Conservation (phyloP, 176 grass and related monocot genomes). For the Carex myosuroides region DNA sequence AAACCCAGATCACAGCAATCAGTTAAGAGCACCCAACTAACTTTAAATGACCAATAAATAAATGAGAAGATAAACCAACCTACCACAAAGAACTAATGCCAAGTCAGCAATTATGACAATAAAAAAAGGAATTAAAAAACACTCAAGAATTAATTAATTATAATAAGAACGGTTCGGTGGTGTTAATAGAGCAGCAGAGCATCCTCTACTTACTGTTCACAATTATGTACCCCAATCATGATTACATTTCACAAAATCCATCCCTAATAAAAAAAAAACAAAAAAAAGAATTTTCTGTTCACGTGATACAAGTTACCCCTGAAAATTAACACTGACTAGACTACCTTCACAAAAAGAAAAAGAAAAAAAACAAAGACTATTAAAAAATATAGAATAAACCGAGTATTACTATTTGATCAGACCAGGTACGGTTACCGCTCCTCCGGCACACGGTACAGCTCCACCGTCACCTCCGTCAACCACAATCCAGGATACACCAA, state of each 20-base stretch:
- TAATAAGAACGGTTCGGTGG: neutral
- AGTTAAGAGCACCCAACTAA: neutral
- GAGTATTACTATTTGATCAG: neutral
- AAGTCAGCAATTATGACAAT: neutral
- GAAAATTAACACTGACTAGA: neutral
- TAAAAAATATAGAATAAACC: neutral
- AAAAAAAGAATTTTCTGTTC: slow-evolving; percentile 4
- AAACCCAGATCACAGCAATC: neutral
- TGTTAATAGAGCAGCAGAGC: neutral
- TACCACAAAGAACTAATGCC: neutral
- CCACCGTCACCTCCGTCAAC: slow-evolving; percentile 74
- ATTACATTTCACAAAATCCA: slow-evolving; percentile 5
- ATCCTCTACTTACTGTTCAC: neutral
- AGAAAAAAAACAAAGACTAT: neutral
- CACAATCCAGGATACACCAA: slow-evolving; percentile 54
- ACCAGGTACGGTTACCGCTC: slow-evolving; percentile 25
- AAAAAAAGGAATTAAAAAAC: neutral
- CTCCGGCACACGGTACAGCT: slow-evolving; percentile 68
- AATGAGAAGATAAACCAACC: neutral
- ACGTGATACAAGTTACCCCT: slow-evolving; percentile 1
- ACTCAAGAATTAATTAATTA: neutral
- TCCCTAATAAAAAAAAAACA: neutral
- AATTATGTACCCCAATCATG: neutral
- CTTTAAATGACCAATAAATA: neutral
- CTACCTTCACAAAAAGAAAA: neutral